Evolutionary conservation across 352 stramenopile species (phyloP).

Genomic region (Aphanomyces astaci): DNA sequence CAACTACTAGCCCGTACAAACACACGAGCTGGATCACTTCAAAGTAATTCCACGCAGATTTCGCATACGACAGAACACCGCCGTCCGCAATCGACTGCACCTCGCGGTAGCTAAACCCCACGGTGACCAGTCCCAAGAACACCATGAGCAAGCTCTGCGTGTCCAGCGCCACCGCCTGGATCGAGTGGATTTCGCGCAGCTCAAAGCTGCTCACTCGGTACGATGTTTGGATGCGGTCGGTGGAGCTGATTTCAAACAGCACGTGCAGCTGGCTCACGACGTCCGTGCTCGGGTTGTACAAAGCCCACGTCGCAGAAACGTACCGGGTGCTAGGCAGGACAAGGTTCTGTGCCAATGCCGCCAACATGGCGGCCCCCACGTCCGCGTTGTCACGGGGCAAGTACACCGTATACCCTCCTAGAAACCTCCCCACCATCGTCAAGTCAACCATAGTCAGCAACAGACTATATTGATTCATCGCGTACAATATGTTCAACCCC

Average conservation of each 20-base stretch:
- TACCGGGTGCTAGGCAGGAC: slow-evolving; percentile 59
- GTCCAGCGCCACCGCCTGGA: slow-evolving; percentile 34
- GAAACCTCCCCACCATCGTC: too few relatives aligned
- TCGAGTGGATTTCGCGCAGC: slow-evolving; percentile 30
- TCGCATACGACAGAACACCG: slow-evolving; percentile 49
- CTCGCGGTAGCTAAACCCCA: slow-evolving; percentile 41
- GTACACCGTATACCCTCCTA: slow-evolving; percentile 56
- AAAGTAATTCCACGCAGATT: slow-evolving; percentile 76
- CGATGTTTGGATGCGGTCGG: slow-evolving; percentile 66
- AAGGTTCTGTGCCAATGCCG: slow-evolving; percentile 47
- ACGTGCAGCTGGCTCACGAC: slow-evolving; percentile 64
- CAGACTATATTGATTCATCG: too few relatives aligned
- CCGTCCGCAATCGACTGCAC: slow-evolving; percentile 43
- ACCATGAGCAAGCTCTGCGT: slow-evolving; percentile 43
- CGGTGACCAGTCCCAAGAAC: slow-evolving; percentile 38
- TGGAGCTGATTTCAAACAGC: slow-evolving; percentile 71
- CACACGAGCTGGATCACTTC: slow-evolving; percentile 66
- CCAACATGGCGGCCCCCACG: slow-evolving; percentile 33
- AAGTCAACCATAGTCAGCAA: too few relatives aligned
- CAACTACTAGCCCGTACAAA: slow-evolving; percentile 49
- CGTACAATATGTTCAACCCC: too few relatives aligned
- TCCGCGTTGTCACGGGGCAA: slow-evolving; percentile 62
- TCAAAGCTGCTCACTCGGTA: slow-evolving; percentile 61
- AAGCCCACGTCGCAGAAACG: slow-evolving; percentile 43
- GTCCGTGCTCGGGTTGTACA: slow-evolving; percentile 69